Evolutionary conservation across 2,329 filamentous ascomycete genomes (phyloP).

Genomic region (Arthroderma sp.): DNA sequence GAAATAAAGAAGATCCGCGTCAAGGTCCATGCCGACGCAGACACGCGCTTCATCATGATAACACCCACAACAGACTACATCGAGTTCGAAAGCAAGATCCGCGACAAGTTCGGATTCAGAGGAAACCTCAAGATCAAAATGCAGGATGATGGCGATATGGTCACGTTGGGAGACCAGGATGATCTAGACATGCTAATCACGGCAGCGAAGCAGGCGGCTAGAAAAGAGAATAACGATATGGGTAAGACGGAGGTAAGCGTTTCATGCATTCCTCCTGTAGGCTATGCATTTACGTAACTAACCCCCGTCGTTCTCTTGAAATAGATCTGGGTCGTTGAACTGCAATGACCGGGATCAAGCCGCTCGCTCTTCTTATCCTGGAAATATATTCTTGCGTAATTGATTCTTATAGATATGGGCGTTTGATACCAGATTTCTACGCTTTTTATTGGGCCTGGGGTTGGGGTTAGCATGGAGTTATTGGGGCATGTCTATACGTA

Average conservation of each 20-base stretch:
- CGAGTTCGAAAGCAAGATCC: conserved; percentile 66
- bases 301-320: not conserved
- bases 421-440: not conserved
- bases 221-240: conserved; percentile 64
- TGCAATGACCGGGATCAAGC: not conserved
- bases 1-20: conserved; percentile 70
- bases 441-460: not conserved
- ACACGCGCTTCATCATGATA: conserved; percentile 88
- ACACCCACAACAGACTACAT: conserved; percentile 58
- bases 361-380: not conserved
- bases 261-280: conserved; percentile 3
- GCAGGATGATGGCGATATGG: conserved; percentile 87
- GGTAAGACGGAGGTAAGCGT: conserved; percentile 85
- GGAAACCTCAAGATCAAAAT: conserved; percentile 64
- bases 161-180: conserved; percentile 93
- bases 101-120: conserved; percentile 69
- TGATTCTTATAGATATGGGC: not conserved
- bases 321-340: conserved; percentile 1
- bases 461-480: conserved; percentile 4
- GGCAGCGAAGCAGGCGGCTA: conserved; percentile 54
- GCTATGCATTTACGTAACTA: not conserved
- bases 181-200: conserved; percentile 81
- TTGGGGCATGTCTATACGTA: not conserved
- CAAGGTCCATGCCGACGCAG: conserved; percentile 75
- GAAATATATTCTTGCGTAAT: not conserved